Percentiles rank a stretch among this genome's conserved stretches.
Evolutionary conservation across 2,329 filamentous ascomycete species (phyloP).

Genomic region (Aspergillus hortae): DNA sequence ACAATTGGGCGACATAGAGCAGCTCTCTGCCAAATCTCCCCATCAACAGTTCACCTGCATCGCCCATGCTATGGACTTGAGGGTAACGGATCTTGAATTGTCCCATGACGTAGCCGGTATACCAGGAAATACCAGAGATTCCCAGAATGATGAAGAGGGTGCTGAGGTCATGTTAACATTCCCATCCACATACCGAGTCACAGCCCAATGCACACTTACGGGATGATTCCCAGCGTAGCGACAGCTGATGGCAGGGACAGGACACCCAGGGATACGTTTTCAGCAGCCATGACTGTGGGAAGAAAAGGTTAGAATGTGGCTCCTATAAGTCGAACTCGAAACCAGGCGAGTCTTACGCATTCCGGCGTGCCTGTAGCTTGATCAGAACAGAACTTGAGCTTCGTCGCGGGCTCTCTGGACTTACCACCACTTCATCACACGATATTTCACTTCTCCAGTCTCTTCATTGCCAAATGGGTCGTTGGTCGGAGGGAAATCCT

Average conservation of each 20-base stretch:
- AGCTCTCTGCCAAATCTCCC: constrained; percentile 62
- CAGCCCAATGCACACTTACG: constrained; percentile 30
- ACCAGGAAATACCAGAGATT: constrained; percentile 54
- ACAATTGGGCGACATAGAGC: constrained; percentile 57
- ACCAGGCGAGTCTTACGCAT: constrained; percentile 29
- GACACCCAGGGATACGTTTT: constrained; percentile 57
- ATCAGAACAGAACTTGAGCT: neutral
- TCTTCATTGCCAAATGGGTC: constrained; percentile 40
- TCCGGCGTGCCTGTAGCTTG: constrained; percentile 30
- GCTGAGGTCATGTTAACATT: constrained; percentile 16
- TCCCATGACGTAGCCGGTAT: constrained; percentile 58
- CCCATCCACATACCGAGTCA: neutral
- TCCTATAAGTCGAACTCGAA: neutral
- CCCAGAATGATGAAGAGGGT: constrained; percentile 52
- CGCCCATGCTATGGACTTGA: constrained; percentile 62
- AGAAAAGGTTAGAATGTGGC: constrained; percentile 6
- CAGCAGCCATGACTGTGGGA: constrained; percentile 52
- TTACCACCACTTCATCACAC: constrained; percentile 46
- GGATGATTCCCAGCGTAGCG: constrained; percentile 52
- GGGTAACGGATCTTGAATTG: constrained; percentile 57
- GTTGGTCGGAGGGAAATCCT: constrained; percentile 5
- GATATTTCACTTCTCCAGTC: constrained; percentile 45
- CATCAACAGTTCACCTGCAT: constrained; percentile 61
- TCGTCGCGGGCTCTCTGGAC: neutral
- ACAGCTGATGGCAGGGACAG: constrained; percentile 54